Evolutionary conservation across 202 grass and related monocot genomes (phyloP).

Genomic region (Bolboschoenoplectus hybrid): DNA sequence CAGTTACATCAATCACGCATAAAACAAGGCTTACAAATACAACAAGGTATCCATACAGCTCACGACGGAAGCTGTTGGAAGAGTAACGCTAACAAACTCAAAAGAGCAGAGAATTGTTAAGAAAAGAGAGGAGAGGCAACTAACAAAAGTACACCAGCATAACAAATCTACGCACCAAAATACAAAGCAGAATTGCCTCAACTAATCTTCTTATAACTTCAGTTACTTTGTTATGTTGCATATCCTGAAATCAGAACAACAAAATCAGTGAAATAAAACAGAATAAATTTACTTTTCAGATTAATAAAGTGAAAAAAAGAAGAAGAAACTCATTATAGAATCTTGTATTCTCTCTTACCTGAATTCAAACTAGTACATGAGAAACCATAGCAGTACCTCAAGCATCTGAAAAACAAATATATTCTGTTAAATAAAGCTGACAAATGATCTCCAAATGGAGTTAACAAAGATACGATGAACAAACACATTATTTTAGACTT

Average conservation of each 20-base stretch:
- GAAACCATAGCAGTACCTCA: constrained; percentile 20
- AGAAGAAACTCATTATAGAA: not conserved
- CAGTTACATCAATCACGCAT: constrained; percentile 33
- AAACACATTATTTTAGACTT: not conserved
- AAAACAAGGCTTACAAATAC: constrained; percentile 35
- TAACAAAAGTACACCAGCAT: constrained; percentile 12
- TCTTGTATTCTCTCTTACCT: constrained; percentile 23
- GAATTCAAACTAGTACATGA: constrained; percentile 22
- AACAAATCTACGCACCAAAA: constrained; percentile 7
- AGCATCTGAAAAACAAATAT: constrained; percentile 30
- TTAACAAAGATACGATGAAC: not conserved
- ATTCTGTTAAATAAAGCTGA: constrained; percentile 24
- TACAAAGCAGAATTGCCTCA: constrained; percentile 33
- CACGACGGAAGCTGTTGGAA: constrained; percentile 1
- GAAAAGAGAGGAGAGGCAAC: not conserved
- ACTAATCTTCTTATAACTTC: not conserved
- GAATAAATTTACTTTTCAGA: not conserved
- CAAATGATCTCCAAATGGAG: not conserved
- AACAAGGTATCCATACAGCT: constrained; percentile 21
- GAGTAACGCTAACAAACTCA: constrained; percentile 26
- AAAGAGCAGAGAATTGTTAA: constrained; percentile 8
- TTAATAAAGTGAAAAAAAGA: not conserved
- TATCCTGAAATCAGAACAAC: not conserved
- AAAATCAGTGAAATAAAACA: constrained; percentile 2
- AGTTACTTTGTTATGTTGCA: constrained; percentile 29